Conservation (phyloP, 352 stramenopile species). For the Phytophthora pinifolia region DNA sequence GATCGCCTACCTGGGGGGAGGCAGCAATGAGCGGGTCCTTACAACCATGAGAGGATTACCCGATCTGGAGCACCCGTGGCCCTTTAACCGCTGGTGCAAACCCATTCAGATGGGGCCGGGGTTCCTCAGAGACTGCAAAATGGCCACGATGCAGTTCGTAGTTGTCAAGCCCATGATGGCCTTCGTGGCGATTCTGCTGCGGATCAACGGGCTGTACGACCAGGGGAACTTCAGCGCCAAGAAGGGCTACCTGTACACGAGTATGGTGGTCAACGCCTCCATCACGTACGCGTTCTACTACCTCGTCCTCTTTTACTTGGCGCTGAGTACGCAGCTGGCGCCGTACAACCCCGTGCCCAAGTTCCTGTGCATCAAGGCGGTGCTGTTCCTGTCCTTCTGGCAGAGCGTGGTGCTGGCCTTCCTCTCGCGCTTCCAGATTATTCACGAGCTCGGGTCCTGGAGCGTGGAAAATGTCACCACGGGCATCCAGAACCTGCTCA, state of each 20-base stretch:
- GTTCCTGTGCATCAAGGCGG: conserved; percentile 98
- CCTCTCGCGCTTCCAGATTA: conserved; percentile 87
- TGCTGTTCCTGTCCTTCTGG: conserved; percentile 99
- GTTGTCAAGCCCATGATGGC: conserved; percentile 93
- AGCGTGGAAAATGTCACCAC: conserved; percentile 96
- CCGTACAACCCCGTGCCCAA: conserved; percentile 96
- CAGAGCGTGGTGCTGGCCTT: conserved; percentile 93
- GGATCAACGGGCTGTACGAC: conserved; percentile 78
- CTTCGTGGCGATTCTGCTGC: conserved; percentile 85
- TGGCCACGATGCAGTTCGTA: conserved; percentile 96
- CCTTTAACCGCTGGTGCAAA: conserved; percentile 60
- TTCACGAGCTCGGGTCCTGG: conserved; percentile 91
- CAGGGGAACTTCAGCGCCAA: conserved; percentile 85
- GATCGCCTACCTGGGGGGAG: conserved; percentile 94
- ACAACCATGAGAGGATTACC: conserved; percentile 56
- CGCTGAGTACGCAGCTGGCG: conserved; percentile 86
- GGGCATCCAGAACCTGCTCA: conserved; percentile 97
- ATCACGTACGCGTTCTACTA: conserved; percentile 98
- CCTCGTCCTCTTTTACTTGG: conserved; percentile 97
- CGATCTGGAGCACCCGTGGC: conserved; percentile 74
- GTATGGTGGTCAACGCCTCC: conserved; percentile 94
- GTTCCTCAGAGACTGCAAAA: conserved; percentile 94
- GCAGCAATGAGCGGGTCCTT: conserved; percentile 85
- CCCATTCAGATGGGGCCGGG: conserved; percentile 80
- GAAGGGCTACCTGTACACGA: conserved; percentile 91